Evolutionary conservation across 164 flowering plant species (phyloP).

Genomic region (grape (Vitis vinifera)): ASM3070453v1 NC_081816.1:5960001-5960500

Average conservation of each 20-base stretch:
- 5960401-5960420: too few species aligned
- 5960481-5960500: neutral
- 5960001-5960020: conserved; percentile 54
- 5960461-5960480: too few species aligned
- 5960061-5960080: conserved; percentile 77
- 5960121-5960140: too few species aligned
- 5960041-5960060: conserved; percentile 68
- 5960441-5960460: too few species aligned
- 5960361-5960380: conserved; percentile 23
- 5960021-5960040: conserved; percentile 65
- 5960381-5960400: too few species aligned
- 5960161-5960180: conserved; percentile 73
- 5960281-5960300: conserved; percentile 50
- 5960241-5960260: conserved; percentile 58
- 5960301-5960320: conserved; percentile 53
- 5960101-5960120: too few species aligned
- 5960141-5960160: conserved; percentile 25
- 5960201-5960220: conserved; percentile 75
- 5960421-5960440: too few species aligned
- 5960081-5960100: too few species aligned
- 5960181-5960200: conserved; percentile 72
- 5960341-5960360: conserved; percentile 35
- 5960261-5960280: conserved; percentile 29
- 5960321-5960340: conserved; percentile 46
- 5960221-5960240: conserved; percentile 50